Evolutionary conservation across 768 basidiomycete species (phyloP).

Genomic region (Lenzites betulinus): DNA sequence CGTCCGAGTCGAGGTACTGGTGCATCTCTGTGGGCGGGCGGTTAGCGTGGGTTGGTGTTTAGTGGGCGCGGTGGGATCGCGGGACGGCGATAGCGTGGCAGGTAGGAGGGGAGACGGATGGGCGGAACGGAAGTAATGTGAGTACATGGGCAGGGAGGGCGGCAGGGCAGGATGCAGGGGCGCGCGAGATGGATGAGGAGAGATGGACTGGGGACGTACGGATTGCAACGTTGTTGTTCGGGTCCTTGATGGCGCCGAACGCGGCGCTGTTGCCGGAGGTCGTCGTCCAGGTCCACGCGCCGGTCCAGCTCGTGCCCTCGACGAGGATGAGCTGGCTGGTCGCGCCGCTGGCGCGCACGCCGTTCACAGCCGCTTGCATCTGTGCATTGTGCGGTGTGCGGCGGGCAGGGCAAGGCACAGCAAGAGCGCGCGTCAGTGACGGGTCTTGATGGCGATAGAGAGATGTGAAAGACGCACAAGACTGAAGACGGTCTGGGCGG

Average conservation of each 20-base stretch:
- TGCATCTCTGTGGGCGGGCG: constrained; percentile 54
- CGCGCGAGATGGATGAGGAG: too few species aligned
- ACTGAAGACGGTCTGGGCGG: constrained; percentile 50
- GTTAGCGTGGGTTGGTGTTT: too few species aligned
- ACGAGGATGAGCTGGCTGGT: constrained; percentile 43
- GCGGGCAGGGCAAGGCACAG: background rate
- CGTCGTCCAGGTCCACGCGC: constrained; percentile 61
- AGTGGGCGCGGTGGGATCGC: background rate
- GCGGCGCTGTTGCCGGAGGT: constrained; percentile 57
- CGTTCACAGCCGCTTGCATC: constrained; percentile 69
- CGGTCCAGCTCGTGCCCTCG: constrained; percentile 52
- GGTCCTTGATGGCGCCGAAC: constrained; percentile 55
- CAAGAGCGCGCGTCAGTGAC: too few species aligned
- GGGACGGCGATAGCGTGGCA: too few species aligned
- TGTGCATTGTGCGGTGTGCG: constrained; percentile 11
- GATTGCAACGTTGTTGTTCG: constrained; percentile 62
- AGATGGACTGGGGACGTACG: constrained; percentile 34
- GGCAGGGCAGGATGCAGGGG: too few species aligned
- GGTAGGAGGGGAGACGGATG: too few species aligned
- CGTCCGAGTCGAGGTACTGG: constrained; percentile 69
- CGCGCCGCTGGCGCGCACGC: constrained; percentile 63
- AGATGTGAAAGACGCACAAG: constrained; percentile 41
- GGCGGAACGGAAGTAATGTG: too few species aligned
- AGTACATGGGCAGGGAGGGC: too few species aligned
- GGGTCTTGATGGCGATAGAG: background rate